Evolutionary conservation across 179 eudicot genomes (phyloP).

Genomic region (Silene vulgaris): DNA sequence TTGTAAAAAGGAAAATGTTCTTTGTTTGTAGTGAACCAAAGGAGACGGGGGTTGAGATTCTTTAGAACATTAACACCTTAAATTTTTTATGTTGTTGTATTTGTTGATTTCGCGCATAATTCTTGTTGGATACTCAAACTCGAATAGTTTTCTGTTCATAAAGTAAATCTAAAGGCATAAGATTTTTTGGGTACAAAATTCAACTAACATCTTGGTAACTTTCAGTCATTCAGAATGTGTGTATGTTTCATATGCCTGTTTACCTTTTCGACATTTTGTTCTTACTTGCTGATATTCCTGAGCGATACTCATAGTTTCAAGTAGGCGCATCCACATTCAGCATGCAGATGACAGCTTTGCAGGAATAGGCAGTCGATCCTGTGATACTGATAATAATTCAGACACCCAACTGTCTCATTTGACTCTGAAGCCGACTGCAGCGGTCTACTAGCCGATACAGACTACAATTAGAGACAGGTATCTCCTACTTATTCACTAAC

Average conservation of each 20-base stretch:
- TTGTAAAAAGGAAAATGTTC: background rate
- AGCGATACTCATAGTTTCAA: too few species aligned
- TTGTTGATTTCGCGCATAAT: conserved; percentile 12
- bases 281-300: too few species aligned
- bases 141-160: background rate
- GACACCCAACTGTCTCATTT: too few species aligned
- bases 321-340: too few species aligned
- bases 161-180: background rate
- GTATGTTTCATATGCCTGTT: too few species aligned
- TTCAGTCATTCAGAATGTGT: background rate
- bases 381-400: too few species aligned
- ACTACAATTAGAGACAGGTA: background rate
- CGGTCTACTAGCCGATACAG: background rate
- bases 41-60: too few species aligned
- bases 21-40: conserved; percentile 13
- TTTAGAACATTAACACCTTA: background rate
- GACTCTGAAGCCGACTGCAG: too few species aligned
- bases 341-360: too few species aligned
- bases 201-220: background rate
- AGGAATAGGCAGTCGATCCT: too few species aligned
- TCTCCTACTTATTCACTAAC: background rate
- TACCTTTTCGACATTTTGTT: too few species aligned
- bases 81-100: conserved; percentile 14
- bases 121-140: conserved; percentile 3
- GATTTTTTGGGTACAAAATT: conserved; percentile 11